Conservation (phyloP, 441 rosid species). For the Populus tomentosa region DNA sequence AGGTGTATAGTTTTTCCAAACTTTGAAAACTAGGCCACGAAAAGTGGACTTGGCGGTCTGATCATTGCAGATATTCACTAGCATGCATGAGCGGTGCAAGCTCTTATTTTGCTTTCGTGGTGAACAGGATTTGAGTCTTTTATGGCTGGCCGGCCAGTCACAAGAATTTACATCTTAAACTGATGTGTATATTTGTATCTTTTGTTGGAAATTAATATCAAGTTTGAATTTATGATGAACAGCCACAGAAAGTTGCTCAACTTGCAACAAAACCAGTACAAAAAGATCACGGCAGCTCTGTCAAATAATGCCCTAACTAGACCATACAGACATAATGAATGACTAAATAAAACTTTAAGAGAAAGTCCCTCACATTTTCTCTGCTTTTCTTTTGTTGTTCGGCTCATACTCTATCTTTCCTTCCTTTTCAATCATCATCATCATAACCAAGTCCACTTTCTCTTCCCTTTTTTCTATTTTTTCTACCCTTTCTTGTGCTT, state of each 20-base stretch:
- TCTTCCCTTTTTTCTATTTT: conserved; percentile 24
- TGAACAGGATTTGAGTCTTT: no score
- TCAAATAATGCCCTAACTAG: neutral
- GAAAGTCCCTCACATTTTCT: conserved; percentile 16
- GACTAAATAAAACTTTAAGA: neutral
- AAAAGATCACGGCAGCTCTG: conserved; percentile 7
- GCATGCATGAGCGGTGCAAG: neutral
- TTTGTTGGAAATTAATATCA: neutral
- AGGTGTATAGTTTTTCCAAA: neutral
- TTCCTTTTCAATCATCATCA: conserved; percentile 28
- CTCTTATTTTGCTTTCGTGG: no score
- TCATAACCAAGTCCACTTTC: conserved; percentile 38
- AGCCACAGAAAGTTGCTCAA: conserved; percentile 1
- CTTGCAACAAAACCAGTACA: conserved; percentile 7
- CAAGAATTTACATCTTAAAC: no score
- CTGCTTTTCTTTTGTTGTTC: neutral
- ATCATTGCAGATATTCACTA: neutral
- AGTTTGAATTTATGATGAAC: neutral
- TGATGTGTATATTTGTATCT: neutral
- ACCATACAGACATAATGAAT: neutral
- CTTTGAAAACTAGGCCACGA: neutral
- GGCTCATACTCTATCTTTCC: conserved; percentile 9
- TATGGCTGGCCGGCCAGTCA: no score
- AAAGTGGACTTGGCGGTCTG: neutral
- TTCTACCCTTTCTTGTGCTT: neutral